Evolutionary conservation across 441 rosid genomes (phyloP).

Genomic region (Adansonia grandidieri): DNA sequence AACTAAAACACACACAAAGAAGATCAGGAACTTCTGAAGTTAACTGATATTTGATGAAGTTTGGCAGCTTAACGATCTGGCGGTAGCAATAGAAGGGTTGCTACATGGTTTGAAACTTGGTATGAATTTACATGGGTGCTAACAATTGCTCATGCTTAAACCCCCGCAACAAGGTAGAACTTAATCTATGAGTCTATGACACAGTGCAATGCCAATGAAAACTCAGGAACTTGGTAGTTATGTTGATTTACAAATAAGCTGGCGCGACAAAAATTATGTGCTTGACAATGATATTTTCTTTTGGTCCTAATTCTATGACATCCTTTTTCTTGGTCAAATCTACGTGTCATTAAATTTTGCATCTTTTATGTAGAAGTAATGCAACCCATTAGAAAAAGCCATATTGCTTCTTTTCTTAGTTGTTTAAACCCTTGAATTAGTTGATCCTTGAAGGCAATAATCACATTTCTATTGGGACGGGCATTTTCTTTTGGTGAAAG

Average conservation of each 20-base stretch:
- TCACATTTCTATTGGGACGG: not conserved
- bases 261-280: not conserved
- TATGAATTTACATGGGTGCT: not conserved
- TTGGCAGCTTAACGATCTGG: not conserved
- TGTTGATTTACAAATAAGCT: not conserved
- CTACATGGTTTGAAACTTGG: not conserved
- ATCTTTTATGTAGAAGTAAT: not conserved
- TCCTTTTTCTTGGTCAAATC: not conserved
- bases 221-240: not conserved
- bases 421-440: not conserved
- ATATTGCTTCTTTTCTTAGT: not conserved
- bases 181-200: not conserved
- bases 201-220: not conserved
- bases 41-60: not conserved
- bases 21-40: not conserved
- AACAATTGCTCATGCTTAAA: not conserved
- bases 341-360: not conserved
- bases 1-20: not conserved
- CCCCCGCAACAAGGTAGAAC: not conserved
- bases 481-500: not conserved
- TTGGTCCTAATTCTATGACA: not conserved
- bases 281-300: not conserved
- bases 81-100: not conserved
- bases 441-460: not conserved
- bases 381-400: not conserved